Conservation (phyloP, 441 rosid genomes). For the Syzygium malaccense region DNA sequence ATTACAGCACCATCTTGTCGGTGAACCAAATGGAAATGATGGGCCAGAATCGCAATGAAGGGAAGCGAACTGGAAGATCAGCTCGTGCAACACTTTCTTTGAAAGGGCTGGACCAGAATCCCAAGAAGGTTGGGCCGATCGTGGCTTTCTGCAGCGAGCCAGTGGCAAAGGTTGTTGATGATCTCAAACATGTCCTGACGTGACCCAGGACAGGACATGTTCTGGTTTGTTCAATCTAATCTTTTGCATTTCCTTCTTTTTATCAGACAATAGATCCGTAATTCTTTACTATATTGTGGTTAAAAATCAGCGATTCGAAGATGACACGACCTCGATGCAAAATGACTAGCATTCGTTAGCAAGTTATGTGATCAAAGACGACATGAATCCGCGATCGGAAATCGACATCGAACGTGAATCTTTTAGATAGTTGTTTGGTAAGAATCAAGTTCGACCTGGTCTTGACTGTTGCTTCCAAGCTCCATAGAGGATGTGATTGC, state of each 20-base stretch:
- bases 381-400: not conserved
- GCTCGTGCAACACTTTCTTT: not conserved
- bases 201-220: not conserved
- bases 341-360: accelerated
- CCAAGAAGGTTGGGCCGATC: not conserved
- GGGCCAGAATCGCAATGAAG: not conserved
- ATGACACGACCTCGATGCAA: not conserved
- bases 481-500: not conserved
- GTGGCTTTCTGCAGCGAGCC: not conserved
- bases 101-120: not conserved
- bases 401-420: not conserved
- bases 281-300: not conserved
- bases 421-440: not conserved
- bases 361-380: not conserved
- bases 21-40: not conserved
- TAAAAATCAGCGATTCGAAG: not conserved
- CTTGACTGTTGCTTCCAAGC: not conserved
- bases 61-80: not conserved
- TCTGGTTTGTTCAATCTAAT: not conserved
- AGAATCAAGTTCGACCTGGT: not conserved
- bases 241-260: not conserved
- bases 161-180: not conserved
- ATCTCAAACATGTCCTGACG: not conserved
- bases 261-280: not conserved
- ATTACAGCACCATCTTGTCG: not conserved